These are phyloP conservation scores for Martiniozyma asiatica DNA, from an alignment of 1,139 yeast species.

Conservation along the genomic window DNA sequence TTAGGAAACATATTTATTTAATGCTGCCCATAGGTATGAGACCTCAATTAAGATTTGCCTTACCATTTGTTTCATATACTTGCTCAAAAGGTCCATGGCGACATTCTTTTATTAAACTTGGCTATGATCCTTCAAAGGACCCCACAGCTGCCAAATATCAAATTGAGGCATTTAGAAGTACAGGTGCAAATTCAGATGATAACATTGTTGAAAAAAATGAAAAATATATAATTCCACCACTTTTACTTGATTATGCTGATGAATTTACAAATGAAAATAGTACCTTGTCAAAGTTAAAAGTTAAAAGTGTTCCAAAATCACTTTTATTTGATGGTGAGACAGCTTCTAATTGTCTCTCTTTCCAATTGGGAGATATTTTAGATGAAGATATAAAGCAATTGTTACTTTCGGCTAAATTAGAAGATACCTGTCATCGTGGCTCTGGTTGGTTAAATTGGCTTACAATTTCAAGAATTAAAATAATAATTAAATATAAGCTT, in stretches of 20 bases:
- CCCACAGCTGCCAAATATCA: slow-evolving; percentile 45
- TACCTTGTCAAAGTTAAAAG: slow-evolving; percentile 13
- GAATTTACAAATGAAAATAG: slow-evolving; percentile 16
- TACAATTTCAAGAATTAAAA: slow-evolving; percentile 52
- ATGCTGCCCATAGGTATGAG: slow-evolving; percentile 41
- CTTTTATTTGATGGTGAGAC: slow-evolving; percentile 64
- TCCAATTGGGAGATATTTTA: slow-evolving; percentile 71
- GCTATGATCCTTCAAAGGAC: slow-evolving; percentile 61
- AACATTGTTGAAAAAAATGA: slow-evolving; percentile 23
- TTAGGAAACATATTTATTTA: slow-evolving; percentile 60
- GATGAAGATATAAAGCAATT: slow-evolving; percentile 51
- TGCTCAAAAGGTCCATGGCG: slow-evolving; percentile 94
- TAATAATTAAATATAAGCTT: slow-evolving; percentile 62
- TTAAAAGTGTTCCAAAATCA: slow-evolving; percentile 30
- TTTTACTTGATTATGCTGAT: slow-evolving; percentile 18
- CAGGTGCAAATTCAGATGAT: slow-evolving; percentile 24
- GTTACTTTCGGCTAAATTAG: slow-evolving; percentile 29
- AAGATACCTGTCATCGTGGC: slow-evolving; percentile 33
- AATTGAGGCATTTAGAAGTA: slow-evolving; percentile 63
- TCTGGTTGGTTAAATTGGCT: slow-evolving; percentile 70
- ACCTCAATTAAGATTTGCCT: slow-evolving; percentile 53
- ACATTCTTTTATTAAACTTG: slow-evolving; percentile 70
- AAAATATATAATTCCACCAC: slow-evolving; percentile 16
- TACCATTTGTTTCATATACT: slow-evolving; percentile 74
- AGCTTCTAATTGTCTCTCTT: slow-evolving; percentile 57